phyloP scores from a whole-genome alignment of 2,329 filamentous ascomycete species.

The Cordyceps cateniannulata region DNA sequence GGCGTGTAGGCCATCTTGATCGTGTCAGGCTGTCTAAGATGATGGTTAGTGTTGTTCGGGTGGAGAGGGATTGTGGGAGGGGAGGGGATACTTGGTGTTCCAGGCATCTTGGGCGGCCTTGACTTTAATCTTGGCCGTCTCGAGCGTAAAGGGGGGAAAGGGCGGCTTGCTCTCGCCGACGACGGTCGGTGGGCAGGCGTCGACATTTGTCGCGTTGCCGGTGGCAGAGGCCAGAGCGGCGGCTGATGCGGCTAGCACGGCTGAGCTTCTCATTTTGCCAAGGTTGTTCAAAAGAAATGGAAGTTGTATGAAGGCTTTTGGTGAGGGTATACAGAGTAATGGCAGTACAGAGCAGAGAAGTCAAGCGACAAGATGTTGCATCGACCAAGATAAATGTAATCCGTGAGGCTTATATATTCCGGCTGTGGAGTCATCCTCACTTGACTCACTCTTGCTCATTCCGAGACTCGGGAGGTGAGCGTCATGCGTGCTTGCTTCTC shows the following conservation, averaged over 20 bases:
- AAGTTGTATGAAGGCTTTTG: no score
- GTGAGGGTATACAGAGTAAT: no score
- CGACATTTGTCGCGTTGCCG: no score
- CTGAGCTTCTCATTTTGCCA: no score
- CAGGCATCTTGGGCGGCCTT: slow-evolving; percentile 78
- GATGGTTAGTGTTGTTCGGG: background rate
- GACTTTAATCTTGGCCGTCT: slow-evolving; percentile 68
- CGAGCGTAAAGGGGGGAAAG: slow-evolving; percentile 65
- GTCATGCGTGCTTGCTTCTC: background rate
- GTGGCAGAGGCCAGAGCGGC: no score
- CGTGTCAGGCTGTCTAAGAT: slow-evolving; percentile 43
- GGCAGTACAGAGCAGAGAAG: no score
- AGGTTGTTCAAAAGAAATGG: no score
- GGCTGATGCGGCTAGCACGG: no score
- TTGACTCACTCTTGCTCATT: background rate
- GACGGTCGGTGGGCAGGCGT: background rate
- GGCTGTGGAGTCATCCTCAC: background rate
- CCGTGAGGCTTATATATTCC: no score
- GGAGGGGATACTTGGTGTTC: slow-evolving; percentile 59
- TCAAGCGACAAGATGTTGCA: no score
- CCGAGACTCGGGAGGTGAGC: background rate
- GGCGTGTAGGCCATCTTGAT: slow-evolving; percentile 69
- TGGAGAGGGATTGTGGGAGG: background rate
- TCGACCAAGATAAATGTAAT: no score
- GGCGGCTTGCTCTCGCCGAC: slow-evolving; percentile 24